Evolutionary conservation across 352 stramenopile species (phyloP).

Genomic region (Globisporangium iwayamae): DNA sequence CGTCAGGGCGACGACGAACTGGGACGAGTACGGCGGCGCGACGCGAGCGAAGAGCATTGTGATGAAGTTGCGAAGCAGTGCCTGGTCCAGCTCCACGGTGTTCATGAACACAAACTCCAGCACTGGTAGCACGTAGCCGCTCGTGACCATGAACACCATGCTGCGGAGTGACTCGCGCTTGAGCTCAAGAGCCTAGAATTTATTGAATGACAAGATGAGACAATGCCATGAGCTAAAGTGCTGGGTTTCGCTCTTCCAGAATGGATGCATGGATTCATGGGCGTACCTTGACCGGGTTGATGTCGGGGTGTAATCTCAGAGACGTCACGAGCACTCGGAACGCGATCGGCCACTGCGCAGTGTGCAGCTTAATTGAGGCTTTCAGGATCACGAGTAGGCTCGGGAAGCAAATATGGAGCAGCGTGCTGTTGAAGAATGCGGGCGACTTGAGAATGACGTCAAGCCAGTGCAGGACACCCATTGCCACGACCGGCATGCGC

Average conservation of each 20-base stretch:
- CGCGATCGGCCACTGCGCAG: conserved; percentile 78
- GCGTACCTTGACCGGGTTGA: conserved; percentile 78
- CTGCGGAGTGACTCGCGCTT: conserved; percentile 81
- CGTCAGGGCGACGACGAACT: conserved; percentile 65
- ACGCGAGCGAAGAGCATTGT: conserved; percentile 75
- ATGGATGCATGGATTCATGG: background rate
- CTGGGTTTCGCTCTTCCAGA: background rate
- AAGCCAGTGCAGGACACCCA: conserved; percentile 84
- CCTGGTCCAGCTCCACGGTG: conserved; percentile 78
- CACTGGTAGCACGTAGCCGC: conserved; percentile 80
- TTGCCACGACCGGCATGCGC: conserved; percentile 76
- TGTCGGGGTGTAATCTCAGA: conserved; percentile 65
- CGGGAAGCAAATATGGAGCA: conserved; percentile 83
- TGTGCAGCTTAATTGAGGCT: conserved; percentile 71
- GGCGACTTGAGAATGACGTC: conserved; percentile 71
- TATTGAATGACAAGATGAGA: background rate
- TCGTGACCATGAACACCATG: conserved; percentile 88
- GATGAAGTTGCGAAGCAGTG: conserved; percentile 82
- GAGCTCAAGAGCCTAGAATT: conserved; percentile 56
- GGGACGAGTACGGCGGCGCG: conserved; percentile 68
- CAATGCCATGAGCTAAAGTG: background rate
- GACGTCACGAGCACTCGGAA: conserved; percentile 79
- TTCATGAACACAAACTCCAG: conserved; percentile 82
- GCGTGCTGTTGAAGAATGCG: conserved; percentile 78
- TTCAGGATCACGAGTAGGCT: conserved; percentile 77